These are phyloP conservation scores for Pseudozyma sp. DNA, from an alignment of 1,284 basidiomycete species.

Conservation along the genomic window DNA sequence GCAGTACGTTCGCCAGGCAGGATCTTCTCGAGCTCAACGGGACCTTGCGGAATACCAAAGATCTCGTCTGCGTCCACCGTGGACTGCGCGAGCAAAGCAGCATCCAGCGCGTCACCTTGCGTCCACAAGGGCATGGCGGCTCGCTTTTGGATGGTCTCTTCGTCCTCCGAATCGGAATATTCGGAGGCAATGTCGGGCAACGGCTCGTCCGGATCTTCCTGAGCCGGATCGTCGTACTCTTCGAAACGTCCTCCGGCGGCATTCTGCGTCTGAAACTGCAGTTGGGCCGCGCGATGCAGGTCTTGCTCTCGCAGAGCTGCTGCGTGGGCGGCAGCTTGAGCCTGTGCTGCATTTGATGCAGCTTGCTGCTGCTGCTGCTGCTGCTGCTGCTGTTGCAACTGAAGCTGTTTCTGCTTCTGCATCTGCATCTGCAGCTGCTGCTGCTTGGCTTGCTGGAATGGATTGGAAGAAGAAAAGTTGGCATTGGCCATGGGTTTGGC, in stretches of 20 bases:
- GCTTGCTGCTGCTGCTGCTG: conserved; percentile 39
- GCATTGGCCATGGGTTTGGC: conserved; percentile 42
- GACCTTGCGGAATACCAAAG: conserved; percentile 64
- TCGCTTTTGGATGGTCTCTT: conserved; percentile 60
- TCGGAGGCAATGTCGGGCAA: conserved; percentile 61
- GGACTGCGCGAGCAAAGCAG: conserved; percentile 55
- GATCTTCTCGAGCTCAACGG: conserved; percentile 61
- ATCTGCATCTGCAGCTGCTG: conserved; percentile 40
- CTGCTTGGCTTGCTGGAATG: conserved; percentile 53
- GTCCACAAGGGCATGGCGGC: conserved; percentile 63
- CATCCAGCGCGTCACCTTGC: conserved; percentile 58
- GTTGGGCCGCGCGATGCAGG: conserved; percentile 31
- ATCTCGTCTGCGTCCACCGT: conserved; percentile 63
- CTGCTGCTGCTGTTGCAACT: conserved; percentile 14
- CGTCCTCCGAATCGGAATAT: conserved; percentile 66
- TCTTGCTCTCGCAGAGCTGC: conserved; percentile 38
- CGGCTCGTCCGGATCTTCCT: conserved; percentile 31
- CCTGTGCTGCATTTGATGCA: conserved; percentile 21
- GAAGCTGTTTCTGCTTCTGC: conserved; percentile 32
- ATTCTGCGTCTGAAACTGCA: conserved; percentile 39
- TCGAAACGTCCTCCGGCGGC: conserved; percentile 37
- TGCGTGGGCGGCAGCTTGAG: conserved; percentile 22
- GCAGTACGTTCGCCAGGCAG: conserved; percentile 51
- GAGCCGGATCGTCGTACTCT: conserved; percentile 27
- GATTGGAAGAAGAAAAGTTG: conserved; percentile 46